phyloP scores from a whole-genome alignment of 345 rosid species.

The Brassica carinata region DNA sequence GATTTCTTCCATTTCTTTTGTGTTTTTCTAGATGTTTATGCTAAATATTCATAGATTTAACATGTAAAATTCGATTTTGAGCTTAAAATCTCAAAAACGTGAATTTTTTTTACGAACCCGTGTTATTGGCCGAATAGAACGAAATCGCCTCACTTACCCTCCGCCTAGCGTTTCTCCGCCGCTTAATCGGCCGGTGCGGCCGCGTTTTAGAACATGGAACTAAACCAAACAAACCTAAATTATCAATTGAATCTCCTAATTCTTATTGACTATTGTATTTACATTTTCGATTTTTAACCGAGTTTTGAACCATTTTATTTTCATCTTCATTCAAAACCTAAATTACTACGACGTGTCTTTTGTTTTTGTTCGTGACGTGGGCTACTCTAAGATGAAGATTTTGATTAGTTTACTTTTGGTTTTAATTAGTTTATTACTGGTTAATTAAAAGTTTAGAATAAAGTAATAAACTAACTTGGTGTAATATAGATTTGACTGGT shows the following conservation, averaged over 20 bases:
- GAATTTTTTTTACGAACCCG: too few species aligned
- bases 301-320: not conserved
- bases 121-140: too few species aligned
- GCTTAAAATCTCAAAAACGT: too few species aligned
- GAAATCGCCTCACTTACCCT: too few species aligned
- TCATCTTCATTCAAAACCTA: not conserved
- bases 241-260: not conserved
- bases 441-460: not conserved
- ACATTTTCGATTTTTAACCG: not conserved
- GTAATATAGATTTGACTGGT: constrained; percentile 5
- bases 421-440: not conserved
- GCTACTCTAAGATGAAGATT: not conserved
- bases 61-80: too few species aligned
- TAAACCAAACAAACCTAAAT: constrained; percentile 30
- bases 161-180: too few species aligned
- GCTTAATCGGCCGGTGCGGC: too few species aligned
- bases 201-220: not conserved
- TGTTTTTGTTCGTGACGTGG: constrained; percentile 24
- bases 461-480: not conserved
- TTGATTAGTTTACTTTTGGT: not conserved
- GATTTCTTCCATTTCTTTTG: too few species aligned
- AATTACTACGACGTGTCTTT: constrained; percentile 17
- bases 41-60: too few species aligned
- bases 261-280: not conserved
- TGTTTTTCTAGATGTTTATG: too few species aligned